phyloP scores from a whole-genome alignment of 2,329 filamentous ascomycete genomes.

The Drechmeria coniospora region DNA sequence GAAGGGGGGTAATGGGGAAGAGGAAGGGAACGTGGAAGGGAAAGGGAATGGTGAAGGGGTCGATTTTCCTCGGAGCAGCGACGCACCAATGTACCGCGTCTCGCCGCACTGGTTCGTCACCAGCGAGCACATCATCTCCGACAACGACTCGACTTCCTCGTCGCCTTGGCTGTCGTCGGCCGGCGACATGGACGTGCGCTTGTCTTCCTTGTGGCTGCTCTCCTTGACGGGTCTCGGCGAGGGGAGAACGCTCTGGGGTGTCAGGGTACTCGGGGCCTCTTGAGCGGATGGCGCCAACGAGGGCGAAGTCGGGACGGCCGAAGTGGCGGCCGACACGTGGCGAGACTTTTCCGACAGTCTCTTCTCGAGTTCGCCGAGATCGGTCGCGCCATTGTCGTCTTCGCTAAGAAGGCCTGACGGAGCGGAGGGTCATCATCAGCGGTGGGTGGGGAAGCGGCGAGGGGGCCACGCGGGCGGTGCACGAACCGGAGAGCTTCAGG shows the following conservation, averaged over 20 bases:
- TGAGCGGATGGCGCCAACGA: slow-evolving; percentile 29
- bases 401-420: slow-evolving; percentile 57
- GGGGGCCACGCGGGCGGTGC: neutral
- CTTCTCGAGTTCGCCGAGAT: slow-evolving; percentile 78
- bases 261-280: slow-evolving; percentile 27
- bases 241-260: slow-evolving; percentile 37
- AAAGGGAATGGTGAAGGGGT: too few species aligned
- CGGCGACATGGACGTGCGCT: slow-evolving; percentile 21
- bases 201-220: slow-evolving; percentile 18
- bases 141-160: slow-evolving; percentile 70
- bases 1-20: too few species aligned
- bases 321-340: slow-evolving; percentile 27
- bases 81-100: slow-evolving; percentile 81
- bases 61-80: too few species aligned
- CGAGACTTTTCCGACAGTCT: slow-evolving; percentile 46
- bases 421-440: slow-evolving; percentile 3
- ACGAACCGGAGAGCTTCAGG: slow-evolving; percentile 59
- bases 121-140: slow-evolving; percentile 97
- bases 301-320: slow-evolving; percentile 35
- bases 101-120: slow-evolving; percentile 92
- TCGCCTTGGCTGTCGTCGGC: slow-evolving; percentile 29
- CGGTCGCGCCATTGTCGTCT: slow-evolving; percentile 71
- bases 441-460: too few species aligned
- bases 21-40: too few species aligned
- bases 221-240: slow-evolving; percentile 31